Evolutionary conservation across 176 grass and related monocot genomes (phyloP), one percentile per base, ranked within the genome.

Genomic region (Metroxylon sagu): DNA sequence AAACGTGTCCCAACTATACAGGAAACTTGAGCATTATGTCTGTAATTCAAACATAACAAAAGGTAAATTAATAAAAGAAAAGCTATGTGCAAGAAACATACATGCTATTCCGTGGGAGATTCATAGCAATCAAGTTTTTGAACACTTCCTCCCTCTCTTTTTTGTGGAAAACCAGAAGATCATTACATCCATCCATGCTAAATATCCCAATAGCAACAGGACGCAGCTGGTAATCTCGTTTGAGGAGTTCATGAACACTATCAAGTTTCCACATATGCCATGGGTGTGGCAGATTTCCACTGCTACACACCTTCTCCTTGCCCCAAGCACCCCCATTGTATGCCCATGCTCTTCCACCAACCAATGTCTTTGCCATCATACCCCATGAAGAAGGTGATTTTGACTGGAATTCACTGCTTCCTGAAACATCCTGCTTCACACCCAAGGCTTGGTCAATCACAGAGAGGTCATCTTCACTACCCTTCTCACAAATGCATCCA

Each of bases 211-310:
- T 89, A 67, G 94, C 94, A 74, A 98, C 94, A 28, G 94, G 88
- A 19, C 94, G 81, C 58, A 98, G 89, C 70, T 98, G 94, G 56
- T 98, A 98, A 71, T 98, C 94, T 54, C 94, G 84, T 85, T 92
- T 98, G 30, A 98, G 74, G 72, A 98, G 79, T 72, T 98, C 88
- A 71, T 92, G 85, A 56, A 98, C 88, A 62, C 94, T 93, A 80
- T 98, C 94, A 56, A 98, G 76, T 67, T 98, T 98, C 94, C 94
- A 98, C 88, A 92, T 98, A 77, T 98, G 88, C 94, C 94, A 98
- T 28, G 84, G 85, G 72, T 98, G 94, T 54, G 84, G 88, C 60
- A 98, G 69, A 65, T 85, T 89, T 60, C 84, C 78, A 61, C 81
- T 93, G 48, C 76, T 83, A 73, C 81, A 88, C 79, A 89, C 28